Base-by-base conservation (phyloP, 352 stramenopile genomes). In the Phytopythium delawarense region DNA sequence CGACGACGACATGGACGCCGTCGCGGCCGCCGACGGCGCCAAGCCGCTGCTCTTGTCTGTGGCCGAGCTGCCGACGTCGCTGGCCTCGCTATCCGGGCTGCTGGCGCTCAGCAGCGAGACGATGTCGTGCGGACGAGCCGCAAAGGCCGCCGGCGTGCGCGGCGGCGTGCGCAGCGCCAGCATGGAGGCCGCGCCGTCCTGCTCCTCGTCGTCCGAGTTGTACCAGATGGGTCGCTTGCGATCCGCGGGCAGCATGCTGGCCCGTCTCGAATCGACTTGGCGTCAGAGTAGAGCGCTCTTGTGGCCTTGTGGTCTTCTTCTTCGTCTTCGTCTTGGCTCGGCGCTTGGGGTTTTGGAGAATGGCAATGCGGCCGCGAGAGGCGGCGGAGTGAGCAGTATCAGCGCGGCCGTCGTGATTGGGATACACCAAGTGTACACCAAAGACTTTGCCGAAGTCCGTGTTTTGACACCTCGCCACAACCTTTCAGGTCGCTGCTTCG, bases 401-500 rank as follows among this genome's bases (percentile, higher is more conserved):
- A 23, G 16, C 16, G 57, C 45, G 39, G 57, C 3, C 28, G 2
- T 3, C 37, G 62, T 63, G 56, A 61, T 67, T 67, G 44, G 37
- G 37, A 61, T 63, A 75, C 68, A 74, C 67, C 64, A 71, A 62
- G 16, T 59, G 58, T 61, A 75, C 69, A 72, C 65, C 61, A 72
- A 28, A 28, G 25, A 28, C 25, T 28, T 28, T 28, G 25, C 25
- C 2, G 25, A 28, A 28, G 25, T 28, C 25, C 49, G 49, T 16
- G 25, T 55, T 55, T 55, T 55, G 37, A 40, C 7, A 15, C 68
- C 5, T 32, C 28, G 28, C 28, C 28, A 32, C 28, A 73, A 44
- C 16, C 37, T 52, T 67, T 28, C 25, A 28, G 25, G 25, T 28
- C 25, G 25, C 25, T 28, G 25, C 25, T 28, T 28, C 25, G 25